These are phyloP conservation scores for Nakazawaea populi DNA, from an alignment of 805 yeast species.

Conservation along the genomic window DNA sequence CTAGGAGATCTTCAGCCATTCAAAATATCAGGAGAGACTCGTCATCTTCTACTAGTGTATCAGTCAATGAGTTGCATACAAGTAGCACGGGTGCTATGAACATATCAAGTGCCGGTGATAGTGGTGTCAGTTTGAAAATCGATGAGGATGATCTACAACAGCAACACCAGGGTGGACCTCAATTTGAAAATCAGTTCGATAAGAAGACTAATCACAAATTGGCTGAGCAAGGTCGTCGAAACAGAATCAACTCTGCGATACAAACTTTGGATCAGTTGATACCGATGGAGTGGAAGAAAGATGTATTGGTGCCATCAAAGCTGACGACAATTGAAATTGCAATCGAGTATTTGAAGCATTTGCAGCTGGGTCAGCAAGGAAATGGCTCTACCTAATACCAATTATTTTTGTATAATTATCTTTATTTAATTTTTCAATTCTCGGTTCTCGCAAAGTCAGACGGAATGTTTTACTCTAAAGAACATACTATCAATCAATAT, in stretches of 20 bases:
- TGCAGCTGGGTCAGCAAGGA: constrained; percentile 19
- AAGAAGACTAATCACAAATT: constrained; percentile 78
- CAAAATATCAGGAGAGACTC: constrained; percentile 1
- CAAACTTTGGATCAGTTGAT: constrained; percentile 64
- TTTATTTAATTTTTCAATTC: neutral
- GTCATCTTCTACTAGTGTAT: constrained; percentile 7
- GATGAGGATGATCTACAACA: neutral
- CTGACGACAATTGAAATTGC: constrained; percentile 96
- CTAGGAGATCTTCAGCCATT: constrained; percentile 12
- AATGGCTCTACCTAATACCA: too few species aligned
- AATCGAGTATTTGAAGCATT: constrained; percentile 52
- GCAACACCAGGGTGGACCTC: neutral
- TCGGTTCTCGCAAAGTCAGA: too few species aligned
- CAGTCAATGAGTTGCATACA: constrained; percentile 24
- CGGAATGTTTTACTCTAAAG: too few species aligned
- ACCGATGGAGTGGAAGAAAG: constrained; percentile 53
- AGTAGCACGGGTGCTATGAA: neutral
- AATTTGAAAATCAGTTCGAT: constrained; percentile 17
- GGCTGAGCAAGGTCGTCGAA: constrained; percentile 95
- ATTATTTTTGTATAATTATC: too few species aligned
- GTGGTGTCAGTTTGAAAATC: too few species aligned
- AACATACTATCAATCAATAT: too few species aligned
- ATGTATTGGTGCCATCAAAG: constrained; percentile 71
- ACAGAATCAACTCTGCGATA: constrained; percentile 85
- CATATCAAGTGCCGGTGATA: too few species aligned